Evolutionary conservation across 31 red algal genomes (phyloP).

Genomic region (Odonthalia washingtoniensis): DNA sequence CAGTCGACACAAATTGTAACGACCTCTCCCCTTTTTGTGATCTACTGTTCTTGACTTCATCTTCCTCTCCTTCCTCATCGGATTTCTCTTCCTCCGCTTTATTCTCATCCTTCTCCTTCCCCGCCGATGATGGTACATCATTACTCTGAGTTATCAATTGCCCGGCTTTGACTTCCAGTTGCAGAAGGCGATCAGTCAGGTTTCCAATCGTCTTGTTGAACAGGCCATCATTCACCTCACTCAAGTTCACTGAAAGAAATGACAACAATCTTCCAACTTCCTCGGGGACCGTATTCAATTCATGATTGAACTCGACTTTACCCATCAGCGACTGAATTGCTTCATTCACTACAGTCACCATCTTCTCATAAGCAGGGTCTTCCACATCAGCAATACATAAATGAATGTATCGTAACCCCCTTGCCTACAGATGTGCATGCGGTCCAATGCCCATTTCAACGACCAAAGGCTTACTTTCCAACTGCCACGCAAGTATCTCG

Average conservation of each 20-base stretch:
- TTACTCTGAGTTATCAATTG: too few species aligned
- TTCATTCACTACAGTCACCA: too few species aligned
- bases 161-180: too few species aligned
- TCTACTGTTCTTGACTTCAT: slow-evolving; percentile 66
- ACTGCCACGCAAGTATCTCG: slow-evolving; percentile 48
- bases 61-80: too few species aligned
- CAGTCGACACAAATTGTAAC: slow-evolving; percentile 76
- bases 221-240: too few species aligned
- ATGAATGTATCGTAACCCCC: slow-evolving; percentile 77
- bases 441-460: slow-evolving; percentile 73
- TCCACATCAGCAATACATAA: slow-evolving; percentile 65
- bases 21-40: slow-evolving; percentile 80
- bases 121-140: too few species aligned
- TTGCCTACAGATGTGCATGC: slow-evolving; percentile 79
- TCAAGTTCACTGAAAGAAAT: slow-evolving; percentile 31
- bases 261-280: slow-evolving; percentile 72
- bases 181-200: too few species aligned
- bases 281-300: slow-evolving; percentile 83
- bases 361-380: too few species aligned
- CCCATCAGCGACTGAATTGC: slow-evolving; percentile 40
- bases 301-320: slow-evolving; percentile 78
- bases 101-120: slow-evolving; percentile 23
- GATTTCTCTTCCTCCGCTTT: slow-evolving; percentile 39
- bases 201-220: too few species aligned
- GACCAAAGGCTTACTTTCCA: slow-evolving; percentile 58